Conservation (phyloP, 163 green algal genomes). For the Chlorella variabilis region DNA sequence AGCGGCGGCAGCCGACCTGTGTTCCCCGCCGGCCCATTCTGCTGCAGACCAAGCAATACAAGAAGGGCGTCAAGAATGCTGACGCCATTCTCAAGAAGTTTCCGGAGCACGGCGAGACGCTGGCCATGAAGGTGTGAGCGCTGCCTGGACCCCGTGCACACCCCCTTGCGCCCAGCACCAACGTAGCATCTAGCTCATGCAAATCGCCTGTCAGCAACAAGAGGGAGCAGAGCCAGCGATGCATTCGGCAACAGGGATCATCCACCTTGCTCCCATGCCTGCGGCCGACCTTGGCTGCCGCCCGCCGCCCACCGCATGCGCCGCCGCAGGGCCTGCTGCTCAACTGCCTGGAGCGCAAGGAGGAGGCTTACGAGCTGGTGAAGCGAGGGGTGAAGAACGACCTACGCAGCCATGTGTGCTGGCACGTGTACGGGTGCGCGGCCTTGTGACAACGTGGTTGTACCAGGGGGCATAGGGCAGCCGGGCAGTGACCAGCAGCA, state of each 20-base stretch:
- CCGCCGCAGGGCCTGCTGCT: conserved; percentile 83
- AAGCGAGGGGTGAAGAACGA: conserved; percentile 86
- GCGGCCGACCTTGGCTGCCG: no score
- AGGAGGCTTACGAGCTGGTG: conserved; percentile 95
- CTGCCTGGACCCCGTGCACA: not conserved
- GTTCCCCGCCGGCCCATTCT: no score
- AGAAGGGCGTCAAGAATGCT: conserved; percentile 97
- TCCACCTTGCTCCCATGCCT: no score
- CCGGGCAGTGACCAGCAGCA: no score
- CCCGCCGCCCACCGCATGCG: no score
- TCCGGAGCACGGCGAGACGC: conserved; percentile 96
- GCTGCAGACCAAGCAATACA: conserved; percentile 92
- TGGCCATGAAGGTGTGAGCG: conserved; percentile 90
- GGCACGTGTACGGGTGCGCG: conserved; percentile 97
- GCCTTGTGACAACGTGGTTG: no score
- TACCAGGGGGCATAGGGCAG: not conserved
- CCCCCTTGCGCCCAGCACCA: not conserved
- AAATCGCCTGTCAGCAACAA: no score
- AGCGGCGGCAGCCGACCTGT: no score
- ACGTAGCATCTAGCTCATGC: not conserved
- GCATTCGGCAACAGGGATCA: no score
- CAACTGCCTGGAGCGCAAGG: conserved; percentile 86
- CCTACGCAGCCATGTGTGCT: conserved; percentile 95
- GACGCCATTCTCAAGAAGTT: conserved; percentile 85
- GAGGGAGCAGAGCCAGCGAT: not conserved